Conservation (phyloP, 2,329 filamentous ascomycete species). For the Ceratocystis eucalypticola region DNA sequence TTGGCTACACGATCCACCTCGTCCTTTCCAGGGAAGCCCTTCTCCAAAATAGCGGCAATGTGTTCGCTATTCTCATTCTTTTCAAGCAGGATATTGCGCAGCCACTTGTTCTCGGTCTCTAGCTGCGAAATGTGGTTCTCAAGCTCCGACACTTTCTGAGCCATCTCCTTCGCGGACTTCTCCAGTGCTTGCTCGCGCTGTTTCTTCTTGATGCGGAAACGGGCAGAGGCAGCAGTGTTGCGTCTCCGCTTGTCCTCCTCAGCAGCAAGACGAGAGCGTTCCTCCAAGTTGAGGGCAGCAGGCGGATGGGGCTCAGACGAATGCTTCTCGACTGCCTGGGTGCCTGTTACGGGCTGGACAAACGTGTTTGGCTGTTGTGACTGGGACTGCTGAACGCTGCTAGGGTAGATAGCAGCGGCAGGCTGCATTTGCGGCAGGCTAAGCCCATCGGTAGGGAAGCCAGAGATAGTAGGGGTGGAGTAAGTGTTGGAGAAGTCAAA, state of each 20-base stretch:
- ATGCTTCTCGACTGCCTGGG: constrained; percentile 32
- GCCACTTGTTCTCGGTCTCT: constrained; percentile 73
- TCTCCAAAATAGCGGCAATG: constrained; percentile 35
- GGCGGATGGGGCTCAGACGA: constrained; percentile 31
- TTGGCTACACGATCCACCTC: constrained; percentile 9
- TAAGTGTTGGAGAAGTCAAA: constrained; percentile 34
- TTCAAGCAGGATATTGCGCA: constrained; percentile 67
- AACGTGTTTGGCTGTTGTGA: constrained; percentile 20
- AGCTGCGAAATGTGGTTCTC: constrained; percentile 62
- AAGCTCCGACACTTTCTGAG: constrained; percentile 60
- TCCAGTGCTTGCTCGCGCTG: constrained; percentile 79
- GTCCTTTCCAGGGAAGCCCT: constrained; percentile 32
- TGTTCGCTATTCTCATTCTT: constrained; percentile 56
- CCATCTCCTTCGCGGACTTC: constrained; percentile 68
- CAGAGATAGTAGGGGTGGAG: constrained; percentile 7
- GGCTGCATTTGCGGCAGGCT: constrained; percentile 42
- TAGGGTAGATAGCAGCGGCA: constrained; percentile 34
- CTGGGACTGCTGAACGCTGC: constrained; percentile 27
- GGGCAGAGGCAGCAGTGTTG: constrained; percentile 77
- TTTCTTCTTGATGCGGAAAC: constrained; percentile 93
- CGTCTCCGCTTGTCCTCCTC: constrained; percentile 84
- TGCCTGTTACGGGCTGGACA: constrained; percentile 21
- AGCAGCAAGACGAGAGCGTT: constrained; percentile 57
- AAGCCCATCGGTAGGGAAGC: constrained; percentile 11
- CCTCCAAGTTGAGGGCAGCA: constrained; percentile 47